Conservation (phyloP, 768 basidiomycete genomes). For the Rhodosporidiobolus odoratus region DNA sequence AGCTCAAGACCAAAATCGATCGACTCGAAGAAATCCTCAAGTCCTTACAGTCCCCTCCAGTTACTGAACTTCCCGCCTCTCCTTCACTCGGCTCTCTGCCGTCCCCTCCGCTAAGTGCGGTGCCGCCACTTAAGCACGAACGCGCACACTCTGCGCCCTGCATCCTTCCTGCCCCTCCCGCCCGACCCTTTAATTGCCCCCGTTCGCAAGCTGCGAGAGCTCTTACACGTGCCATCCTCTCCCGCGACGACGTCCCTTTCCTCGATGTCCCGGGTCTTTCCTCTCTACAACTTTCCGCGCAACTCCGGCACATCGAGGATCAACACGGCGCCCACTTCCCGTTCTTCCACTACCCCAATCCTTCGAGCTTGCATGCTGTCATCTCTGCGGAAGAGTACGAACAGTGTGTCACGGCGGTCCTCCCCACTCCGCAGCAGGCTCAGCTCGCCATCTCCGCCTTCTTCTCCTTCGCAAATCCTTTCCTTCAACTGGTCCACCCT, state of each 20-base stretch:
- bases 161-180: neutral
- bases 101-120: neutral
- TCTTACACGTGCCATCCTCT: neutral
- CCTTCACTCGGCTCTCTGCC: neutral
- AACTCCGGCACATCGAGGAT: neutral
- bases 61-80: neutral
- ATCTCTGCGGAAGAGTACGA: conserved; percentile 10
- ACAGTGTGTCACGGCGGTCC: neutral
- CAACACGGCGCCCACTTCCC: neutral
- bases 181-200: neutral
- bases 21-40: conserved; percentile 19
- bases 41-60: neutral
- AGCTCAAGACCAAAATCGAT: conserved; percentile 31
- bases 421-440: conserved; percentile 22
- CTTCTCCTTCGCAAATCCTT: conserved; percentile 14
- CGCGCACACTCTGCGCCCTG: neutral
- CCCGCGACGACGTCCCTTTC: neutral
- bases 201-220: neutral
- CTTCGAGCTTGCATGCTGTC: neutral
- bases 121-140: neutral
- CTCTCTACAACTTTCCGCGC: neutral
- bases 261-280: neutral
- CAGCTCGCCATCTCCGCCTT: conserved; percentile 15
- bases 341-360: neutral
- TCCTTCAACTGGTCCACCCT: conserved; percentile 22